Evolutionary conservation across 371 early-diverging fungal species (phyloP).

Genomic region (Mortierella sp.): DNA sequence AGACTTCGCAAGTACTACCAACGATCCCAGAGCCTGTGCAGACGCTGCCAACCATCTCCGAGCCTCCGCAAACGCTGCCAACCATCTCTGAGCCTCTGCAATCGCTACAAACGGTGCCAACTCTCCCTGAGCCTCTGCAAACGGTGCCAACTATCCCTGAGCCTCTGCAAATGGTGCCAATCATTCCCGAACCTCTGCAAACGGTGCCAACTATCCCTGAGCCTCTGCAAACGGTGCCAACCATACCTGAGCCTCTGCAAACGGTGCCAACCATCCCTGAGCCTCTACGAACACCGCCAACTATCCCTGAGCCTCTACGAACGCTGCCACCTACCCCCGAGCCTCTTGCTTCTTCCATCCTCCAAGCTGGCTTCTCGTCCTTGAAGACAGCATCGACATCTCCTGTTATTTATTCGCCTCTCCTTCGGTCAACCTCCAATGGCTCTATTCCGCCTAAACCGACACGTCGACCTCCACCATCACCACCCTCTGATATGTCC

Average conservation of each 20-base stretch:
- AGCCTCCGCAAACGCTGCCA: too few relatives aligned
- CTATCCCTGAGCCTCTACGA: slow-evolving; percentile 1
- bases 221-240: too few relatives aligned
- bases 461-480: slow-evolving; percentile 36
- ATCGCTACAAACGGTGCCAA: too few relatives aligned
- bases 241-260: too few relatives aligned
- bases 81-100: too few relatives aligned
- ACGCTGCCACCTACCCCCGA: background rate
- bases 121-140: background rate
- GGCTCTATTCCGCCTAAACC: slow-evolving; percentile 47
- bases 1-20: too few relatives aligned
- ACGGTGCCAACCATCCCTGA: too few relatives aligned
- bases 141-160: background rate
- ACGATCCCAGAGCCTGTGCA: background rate
- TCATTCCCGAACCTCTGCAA: too few relatives aligned
- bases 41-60: too few relatives aligned
- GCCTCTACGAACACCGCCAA: too few relatives aligned
- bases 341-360: slow-evolving; percentile 15
- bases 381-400: slow-evolving; percentile 11
- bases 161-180: background rate
- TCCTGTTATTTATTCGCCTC: slow-evolving; percentile 30
- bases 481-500: slow-evolving; percentile 16
- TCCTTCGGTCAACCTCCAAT: slow-evolving; percentile 24
- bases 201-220: too few relatives aligned
- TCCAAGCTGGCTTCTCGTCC: slow-evolving; percentile 18